These are phyloP conservation scores for Cyclocybe aegerita DNA, from an alignment of 768 basidiomycete genomes.

Conservation along the genomic window DNA sequence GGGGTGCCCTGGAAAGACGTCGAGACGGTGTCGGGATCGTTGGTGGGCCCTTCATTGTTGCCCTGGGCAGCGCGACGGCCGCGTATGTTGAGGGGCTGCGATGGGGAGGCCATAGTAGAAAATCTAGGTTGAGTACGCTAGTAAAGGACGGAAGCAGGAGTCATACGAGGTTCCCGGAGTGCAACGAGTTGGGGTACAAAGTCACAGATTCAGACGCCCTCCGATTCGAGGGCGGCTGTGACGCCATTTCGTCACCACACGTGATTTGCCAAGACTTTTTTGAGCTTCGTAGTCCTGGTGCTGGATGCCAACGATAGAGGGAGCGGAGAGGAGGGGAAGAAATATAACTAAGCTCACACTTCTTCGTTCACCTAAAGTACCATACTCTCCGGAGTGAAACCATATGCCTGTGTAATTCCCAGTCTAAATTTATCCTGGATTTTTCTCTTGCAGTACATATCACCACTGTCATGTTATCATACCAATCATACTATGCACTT, in stretches of 20 bases:
- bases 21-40: constrained; percentile 18
- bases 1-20: constrained; percentile 31
- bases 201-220: not conserved
- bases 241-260: not conserved
- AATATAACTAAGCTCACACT: not conserved
- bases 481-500: no score
- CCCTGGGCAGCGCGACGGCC: constrained; percentile 17
- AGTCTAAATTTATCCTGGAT: no score
- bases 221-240: not conserved
- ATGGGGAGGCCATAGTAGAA: constrained; percentile 51
- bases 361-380: no score
- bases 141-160: constrained; percentile 2
- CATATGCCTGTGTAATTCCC: no score
- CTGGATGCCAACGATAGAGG: not conserved
- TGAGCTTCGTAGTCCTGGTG: no score
- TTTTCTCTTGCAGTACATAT: no score
- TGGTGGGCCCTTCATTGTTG: constrained; percentile 14
- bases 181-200: not conserved
- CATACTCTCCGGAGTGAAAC: no score
- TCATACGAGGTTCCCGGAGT: constrained; percentile 9
- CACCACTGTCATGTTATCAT: no score
- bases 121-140: not conserved
- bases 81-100: constrained; percentile 53
- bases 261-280: no score
- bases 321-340: not conserved